Evolutionary conservation across 2,329 filamentous ascomycete species (phyloP).

Genomic region (Metarhizium guizhouense): DNA sequence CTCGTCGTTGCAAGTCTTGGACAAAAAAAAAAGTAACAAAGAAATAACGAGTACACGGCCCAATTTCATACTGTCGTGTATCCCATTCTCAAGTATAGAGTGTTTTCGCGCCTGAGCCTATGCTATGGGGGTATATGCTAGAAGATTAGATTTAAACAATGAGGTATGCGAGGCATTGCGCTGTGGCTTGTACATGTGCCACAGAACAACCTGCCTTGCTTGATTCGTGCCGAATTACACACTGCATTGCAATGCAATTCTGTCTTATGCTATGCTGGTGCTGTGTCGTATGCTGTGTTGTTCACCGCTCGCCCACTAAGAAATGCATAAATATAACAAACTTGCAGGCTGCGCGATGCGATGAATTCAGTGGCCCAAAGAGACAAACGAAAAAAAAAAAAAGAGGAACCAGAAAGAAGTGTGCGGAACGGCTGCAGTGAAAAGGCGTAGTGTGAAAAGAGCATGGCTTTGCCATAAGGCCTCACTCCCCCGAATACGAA

Average conservation of each 20-base stretch:
- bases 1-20: conserved; percentile 7
- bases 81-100: neutral
- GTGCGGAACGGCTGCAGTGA: neutral
- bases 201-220: neutral
- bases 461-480: neutral
- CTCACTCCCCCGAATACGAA: neutral
- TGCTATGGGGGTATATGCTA: conserved; percentile 27
- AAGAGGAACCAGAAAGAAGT: neutral
- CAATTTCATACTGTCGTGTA: neutral
- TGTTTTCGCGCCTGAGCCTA: conserved; percentile 18
- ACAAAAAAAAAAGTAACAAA: neutral
- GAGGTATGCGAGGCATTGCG: conserved; percentile 1
- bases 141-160: conserved; percentile 17
- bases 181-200: neutral
- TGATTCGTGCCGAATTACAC: neutral
- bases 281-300: neutral
- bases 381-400: neutral
- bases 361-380: neutral
- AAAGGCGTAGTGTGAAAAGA: neutral
- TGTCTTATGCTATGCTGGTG: neutral
- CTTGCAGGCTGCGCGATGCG: neutral
- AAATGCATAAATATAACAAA: neutral
- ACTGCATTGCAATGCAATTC: neutral
- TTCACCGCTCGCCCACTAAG: neutral
- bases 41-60: neutral